Percentiles rank a stretch among this genome's conserved stretches.
phyloP scores from a whole-genome alignment of 306 rosid species.

The Acacia melanoxylon region DNA sequence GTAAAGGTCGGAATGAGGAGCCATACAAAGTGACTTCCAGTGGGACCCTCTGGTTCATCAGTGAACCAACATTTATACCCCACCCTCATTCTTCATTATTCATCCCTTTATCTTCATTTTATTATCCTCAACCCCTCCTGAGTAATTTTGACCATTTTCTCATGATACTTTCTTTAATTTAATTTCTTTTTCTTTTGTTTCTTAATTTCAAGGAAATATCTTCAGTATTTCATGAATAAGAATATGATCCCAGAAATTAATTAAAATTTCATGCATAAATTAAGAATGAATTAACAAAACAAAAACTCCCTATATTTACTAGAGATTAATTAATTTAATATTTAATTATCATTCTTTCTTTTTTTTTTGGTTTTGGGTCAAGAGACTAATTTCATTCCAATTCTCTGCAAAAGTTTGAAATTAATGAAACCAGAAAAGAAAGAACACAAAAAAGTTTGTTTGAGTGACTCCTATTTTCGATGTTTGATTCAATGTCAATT shows the following conservation, averaged over 20 bases:
- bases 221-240: not conserved
- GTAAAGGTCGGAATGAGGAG: not conserved
- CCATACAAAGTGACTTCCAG: constrained; percentile 7
- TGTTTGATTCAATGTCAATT: not conserved
- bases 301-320: not conserved
- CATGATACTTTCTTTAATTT: not conserved
- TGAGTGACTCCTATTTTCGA: not conserved
- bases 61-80: constrained; percentile 35
- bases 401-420: too few species aligned
- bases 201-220: not conserved
- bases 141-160: not conserved
- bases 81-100: constrained; percentile 15
- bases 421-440: not conserved
- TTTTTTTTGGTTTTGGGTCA: not conserved
- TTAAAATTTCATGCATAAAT: not conserved
- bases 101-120: not conserved
- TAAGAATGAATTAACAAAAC: not conserved
- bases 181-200: not conserved
- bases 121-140: not conserved
- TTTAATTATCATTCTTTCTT: too few species aligned
- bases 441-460: not conserved
- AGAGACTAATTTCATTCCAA: too few species aligned
- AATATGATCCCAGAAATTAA: not conserved
- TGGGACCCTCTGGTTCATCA: constrained; percentile 45
- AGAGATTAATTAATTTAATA: not conserved